Percentiles rank a stretch among this genome's conserved stretches.
These are phyloP conservation scores for Blastobotrys persicus DNA, from an alignment of 1,139 yeast species.

Conservation along the genomic window DNA sequence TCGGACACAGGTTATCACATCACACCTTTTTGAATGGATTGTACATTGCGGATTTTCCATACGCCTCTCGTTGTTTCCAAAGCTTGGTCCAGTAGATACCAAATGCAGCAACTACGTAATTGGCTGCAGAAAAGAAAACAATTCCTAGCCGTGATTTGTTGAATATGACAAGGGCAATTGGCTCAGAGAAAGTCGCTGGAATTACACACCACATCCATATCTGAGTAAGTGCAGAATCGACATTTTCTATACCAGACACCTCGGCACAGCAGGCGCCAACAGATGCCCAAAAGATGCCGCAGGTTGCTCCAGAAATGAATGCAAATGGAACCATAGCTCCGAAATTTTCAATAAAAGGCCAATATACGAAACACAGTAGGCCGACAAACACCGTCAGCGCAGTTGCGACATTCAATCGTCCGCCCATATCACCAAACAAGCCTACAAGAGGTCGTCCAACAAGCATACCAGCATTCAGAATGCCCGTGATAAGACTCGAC, in stretches of 20 bases:
- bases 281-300: slow-evolving; percentile 46
- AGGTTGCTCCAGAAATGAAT: slow-evolving; percentile 46
- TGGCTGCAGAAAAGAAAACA: background rate
- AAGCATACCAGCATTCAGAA: slow-evolving; percentile 61
- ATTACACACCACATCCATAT: slow-evolving; percentile 7
- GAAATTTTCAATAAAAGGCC: slow-evolving; percentile 57
- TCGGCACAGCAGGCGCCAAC: slow-evolving; percentile 8
- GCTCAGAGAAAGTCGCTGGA: slow-evolving; percentile 7
- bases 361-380: slow-evolving; percentile 47
- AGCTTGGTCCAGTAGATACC: slow-evolving; percentile 5
- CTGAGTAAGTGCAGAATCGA: slow-evolving; percentile 2
- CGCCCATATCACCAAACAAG: slow-evolving; percentile 52
- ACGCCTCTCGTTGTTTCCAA: slow-evolving; percentile 5
- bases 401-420: slow-evolving; percentile 54
- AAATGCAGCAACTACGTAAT: slow-evolving; percentile 1
- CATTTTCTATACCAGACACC: slow-evolving; percentile 3
- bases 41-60: background rate
- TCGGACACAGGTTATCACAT: no score
- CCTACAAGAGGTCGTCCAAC: slow-evolving; percentile 69
- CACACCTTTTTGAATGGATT: slow-evolving; percentile 4
- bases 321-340: slow-evolving; percentile 52
- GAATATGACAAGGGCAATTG: slow-evolving; percentile 9
- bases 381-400: slow-evolving; percentile 32
- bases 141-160: slow-evolving; percentile 3
- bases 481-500: slow-evolving; percentile 58